Percentiles rank a stretch among this genome's conserved stretches.
Evolutionary conservation across 768 basidiomycete genomes (phyloP).

Genomic region (Roridomyces roridus): DNA sequence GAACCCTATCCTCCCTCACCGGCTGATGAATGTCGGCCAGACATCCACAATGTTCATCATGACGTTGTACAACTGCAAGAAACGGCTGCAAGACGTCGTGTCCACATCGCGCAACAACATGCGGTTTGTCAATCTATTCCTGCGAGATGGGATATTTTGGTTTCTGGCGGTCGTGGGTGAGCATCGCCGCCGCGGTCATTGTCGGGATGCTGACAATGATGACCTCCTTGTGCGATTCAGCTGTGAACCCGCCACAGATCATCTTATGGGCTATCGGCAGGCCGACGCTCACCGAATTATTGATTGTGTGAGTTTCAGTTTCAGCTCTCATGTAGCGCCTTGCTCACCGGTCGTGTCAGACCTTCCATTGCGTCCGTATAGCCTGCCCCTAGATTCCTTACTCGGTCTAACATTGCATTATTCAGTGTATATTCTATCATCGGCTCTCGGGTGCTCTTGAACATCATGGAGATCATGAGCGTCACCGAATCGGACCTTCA

Average conservation of each 20-base stretch:
- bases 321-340: no score
- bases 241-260: conserved; percentile 11
- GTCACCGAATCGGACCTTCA: no score
- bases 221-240: background rate
- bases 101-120: background rate
- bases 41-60: conserved; percentile 12
- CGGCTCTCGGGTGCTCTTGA: conserved; percentile 16
- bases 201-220: background rate
- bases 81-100: background rate
- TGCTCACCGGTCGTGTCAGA: no score
- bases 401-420: no score
- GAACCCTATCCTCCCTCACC: no score
- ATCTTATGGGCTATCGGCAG: conserved; percentile 5
- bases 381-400: no score
- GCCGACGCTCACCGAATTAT: conserved; percentile 1
- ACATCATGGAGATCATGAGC: conserved; percentile 16
- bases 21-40: background rate
- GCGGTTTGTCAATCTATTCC: conserved; percentile 7
- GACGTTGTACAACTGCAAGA: conserved; percentile 10
- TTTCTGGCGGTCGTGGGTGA: conserved; percentile 11
- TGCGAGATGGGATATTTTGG: conserved; percentile 18
- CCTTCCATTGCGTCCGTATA: conserved; percentile 9
- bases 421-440: conserved; percentile 16
- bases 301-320: conserved; percentile 7
- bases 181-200: no score